Percentiles rank a stretch among this genome's conserved stretches.
phyloP scores from a whole-genome alignment of 2,329 filamentous ascomycete genomes.

The Lachnellula cervina region DNA sequence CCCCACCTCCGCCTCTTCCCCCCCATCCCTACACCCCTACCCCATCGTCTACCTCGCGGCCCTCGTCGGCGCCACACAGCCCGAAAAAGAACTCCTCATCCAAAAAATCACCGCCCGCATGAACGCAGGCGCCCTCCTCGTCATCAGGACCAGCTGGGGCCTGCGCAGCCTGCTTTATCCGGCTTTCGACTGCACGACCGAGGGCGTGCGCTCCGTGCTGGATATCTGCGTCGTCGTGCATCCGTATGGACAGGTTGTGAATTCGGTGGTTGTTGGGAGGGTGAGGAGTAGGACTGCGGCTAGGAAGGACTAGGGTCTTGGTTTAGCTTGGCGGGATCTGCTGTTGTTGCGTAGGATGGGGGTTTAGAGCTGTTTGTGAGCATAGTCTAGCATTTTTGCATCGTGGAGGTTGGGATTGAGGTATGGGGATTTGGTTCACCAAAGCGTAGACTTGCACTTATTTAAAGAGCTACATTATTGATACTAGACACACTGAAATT shows the following conservation, averaged over 20 bases:
- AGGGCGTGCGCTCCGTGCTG: constrained; percentile 22
- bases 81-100: constrained; percentile 39
- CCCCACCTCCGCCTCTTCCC: background rate
- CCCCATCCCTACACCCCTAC: constrained; percentile 18
- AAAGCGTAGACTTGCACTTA: too few species aligned
- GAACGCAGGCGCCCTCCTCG: constrained; percentile 39
- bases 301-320: background rate
- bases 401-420: too few species aligned
- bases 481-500: too few species aligned
- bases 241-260: constrained; percentile 45
- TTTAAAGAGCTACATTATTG: too few species aligned
- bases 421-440: too few species aligned
- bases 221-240: constrained; percentile 42
- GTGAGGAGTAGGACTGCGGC: constrained; percentile 9
- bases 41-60: constrained; percentile 48
- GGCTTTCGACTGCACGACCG: background rate
- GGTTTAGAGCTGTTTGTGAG: too few species aligned
- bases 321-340: too few species aligned
- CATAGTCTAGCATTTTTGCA: too few species aligned
- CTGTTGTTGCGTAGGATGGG: too few species aligned
- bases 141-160: constrained; percentile 41
- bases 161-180: constrained; percentile 44
- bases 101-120: constrained; percentile 34
- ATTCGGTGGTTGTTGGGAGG: constrained; percentile 41
- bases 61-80: constrained; percentile 41